These are phyloP conservation scores for Lithohypha guttulata DNA, from an alignment of 2,329 filamentous ascomycete genomes.

Conservation along the genomic window DNA sequence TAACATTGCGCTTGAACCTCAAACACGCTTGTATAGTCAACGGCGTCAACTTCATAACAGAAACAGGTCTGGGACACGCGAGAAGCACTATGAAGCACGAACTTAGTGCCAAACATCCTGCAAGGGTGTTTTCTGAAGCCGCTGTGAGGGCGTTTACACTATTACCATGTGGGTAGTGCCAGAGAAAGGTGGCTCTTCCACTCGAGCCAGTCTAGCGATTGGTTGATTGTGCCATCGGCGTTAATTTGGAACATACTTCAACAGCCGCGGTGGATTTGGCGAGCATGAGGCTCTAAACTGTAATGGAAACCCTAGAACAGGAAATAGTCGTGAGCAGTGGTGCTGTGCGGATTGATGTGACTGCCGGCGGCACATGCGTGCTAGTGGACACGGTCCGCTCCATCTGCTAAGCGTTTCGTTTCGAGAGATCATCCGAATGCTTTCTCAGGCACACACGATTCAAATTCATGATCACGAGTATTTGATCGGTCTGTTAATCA, in stretches of 20 bases:
- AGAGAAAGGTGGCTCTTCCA: slow-evolving; percentile 1
- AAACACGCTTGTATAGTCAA: slow-evolving; percentile 9
- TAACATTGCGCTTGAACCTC: slow-evolving; percentile 3
- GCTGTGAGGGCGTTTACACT: neutral
- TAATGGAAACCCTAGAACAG: neutral
- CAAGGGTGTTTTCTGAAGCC: neutral
- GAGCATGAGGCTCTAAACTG: neutral
- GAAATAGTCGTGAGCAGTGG: neutral
- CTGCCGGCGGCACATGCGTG: no score
- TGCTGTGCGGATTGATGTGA: no score
- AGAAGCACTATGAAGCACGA: slow-evolving; percentile 6
- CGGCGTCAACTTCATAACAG: slow-evolving; percentile 2
- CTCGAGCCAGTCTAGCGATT: no score
- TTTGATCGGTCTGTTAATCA: no score
- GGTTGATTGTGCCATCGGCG: no score
- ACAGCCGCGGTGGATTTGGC: neutral
- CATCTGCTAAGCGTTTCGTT: no score
- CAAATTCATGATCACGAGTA: no score
- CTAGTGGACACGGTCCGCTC: no score
- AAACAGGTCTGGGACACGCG: slow-evolving; percentile 6
- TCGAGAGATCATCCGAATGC: no score
- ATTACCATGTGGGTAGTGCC: slow-evolving; percentile 2
- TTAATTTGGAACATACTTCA: slow-evolving; percentile 4
- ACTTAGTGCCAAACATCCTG: slow-evolving; percentile 3
- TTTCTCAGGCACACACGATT: no score